Base-by-base conservation (phyloP, 2,329 filamentous ascomycete species). In the Ceratocystis cubensis region DNA sequence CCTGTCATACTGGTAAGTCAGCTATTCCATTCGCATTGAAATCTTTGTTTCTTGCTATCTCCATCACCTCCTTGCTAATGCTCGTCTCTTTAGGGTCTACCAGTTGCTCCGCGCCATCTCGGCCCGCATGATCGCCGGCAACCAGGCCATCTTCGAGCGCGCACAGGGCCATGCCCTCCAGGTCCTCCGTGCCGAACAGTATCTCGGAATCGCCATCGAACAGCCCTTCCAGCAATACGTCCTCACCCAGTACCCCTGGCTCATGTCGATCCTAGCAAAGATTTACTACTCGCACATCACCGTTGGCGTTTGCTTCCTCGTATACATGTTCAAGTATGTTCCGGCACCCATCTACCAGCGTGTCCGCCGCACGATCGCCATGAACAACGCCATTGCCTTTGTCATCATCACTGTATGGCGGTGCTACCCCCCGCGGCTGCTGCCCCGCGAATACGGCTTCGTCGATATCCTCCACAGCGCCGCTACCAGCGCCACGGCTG, bases 351-450 rank as follows among this genome's bases (percentile, higher is more conserved):
- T 72, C 0, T 81, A 77, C 69, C 74, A 75, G 63, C 72, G 72
- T 0, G 76, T 79, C 22, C 75, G 79, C 41, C 78, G 80, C 28
- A 78, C 78, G 0, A 72, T 82, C 53, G 80, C 80, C n/a, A 69
- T 77, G 3, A 75, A 79, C 65, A 81, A 82, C 61, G 74, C 74
- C 30, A 73, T 82, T 62, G 78, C 79, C 6, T 82, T 82, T 61
- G 71, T 77, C 61, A 75, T 81, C 61, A 72, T 82, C 17, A 78
- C 78, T 0, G 45, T 75, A 1, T 81, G 78, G 75, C 76, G 79
- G 20, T 80, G 79, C 72, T 76, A 74, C 66, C 79, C 80, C 1
- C 80, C 79, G 0, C 76, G 79, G 2, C 71, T 82, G n/a, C 74
- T 82, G 0, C 77, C 77, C 0, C 69, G 71, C 8, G 73, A 77